Evolutionary conservation across 805 yeast genomes (phyloP).

Genomic region (Candida pseudofarinosa): DNA sequence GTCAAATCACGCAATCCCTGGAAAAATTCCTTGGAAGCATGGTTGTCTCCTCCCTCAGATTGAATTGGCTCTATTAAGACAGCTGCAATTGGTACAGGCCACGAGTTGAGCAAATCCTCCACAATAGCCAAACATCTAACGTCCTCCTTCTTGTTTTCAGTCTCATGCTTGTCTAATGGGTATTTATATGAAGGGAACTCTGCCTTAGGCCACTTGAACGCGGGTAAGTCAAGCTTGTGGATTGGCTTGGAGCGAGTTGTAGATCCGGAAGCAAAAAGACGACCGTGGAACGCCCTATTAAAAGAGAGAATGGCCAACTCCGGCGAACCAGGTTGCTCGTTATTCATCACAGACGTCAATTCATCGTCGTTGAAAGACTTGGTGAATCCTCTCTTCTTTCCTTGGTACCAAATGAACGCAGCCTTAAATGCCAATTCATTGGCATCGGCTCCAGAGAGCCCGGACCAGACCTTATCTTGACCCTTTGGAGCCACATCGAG

Average conservation of each 20-base stretch:
- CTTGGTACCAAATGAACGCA: slow-evolving; percentile 76
- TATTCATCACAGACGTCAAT: slow-evolving; percentile 68
- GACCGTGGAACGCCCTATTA: slow-evolving; percentile 89
- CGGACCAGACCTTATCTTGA: slow-evolving; percentile 71
- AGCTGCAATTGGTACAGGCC: slow-evolving; percentile 71
- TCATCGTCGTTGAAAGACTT: slow-evolving; percentile 67
- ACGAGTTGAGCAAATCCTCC: slow-evolving; percentile 61
- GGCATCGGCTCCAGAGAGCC: slow-evolving; percentile 83
- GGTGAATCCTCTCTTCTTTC: slow-evolving; percentile 59
- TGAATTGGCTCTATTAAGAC: slow-evolving; percentile 59
- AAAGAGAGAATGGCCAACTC: slow-evolving; percentile 82
- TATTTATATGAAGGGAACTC: slow-evolving; percentile 82
- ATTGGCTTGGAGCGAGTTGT: slow-evolving; percentile 92
- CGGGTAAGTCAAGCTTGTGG: slow-evolving; percentile 89
- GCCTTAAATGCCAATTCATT: slow-evolving; percentile 88
- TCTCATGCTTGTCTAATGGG: slow-evolving; percentile 68
- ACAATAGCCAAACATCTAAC: slow-evolving; percentile 73
- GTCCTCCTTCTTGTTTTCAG: slow-evolving; percentile 72
- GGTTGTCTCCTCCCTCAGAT: slow-evolving; percentile 76
- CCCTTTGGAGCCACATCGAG: slow-evolving; percentile 77
- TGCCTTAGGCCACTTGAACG: slow-evolving; percentile 96
- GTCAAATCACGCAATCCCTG: slow-evolving; percentile 62
- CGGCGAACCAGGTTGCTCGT: slow-evolving; percentile 85
- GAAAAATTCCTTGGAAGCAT: slow-evolving; percentile 57
- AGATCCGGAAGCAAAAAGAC: slow-evolving; percentile 87